These are phyloP conservation scores for Capsicum pubescens DNA, from an alignment of 257 asterid species.

Conservation along the genomic window DNA sequence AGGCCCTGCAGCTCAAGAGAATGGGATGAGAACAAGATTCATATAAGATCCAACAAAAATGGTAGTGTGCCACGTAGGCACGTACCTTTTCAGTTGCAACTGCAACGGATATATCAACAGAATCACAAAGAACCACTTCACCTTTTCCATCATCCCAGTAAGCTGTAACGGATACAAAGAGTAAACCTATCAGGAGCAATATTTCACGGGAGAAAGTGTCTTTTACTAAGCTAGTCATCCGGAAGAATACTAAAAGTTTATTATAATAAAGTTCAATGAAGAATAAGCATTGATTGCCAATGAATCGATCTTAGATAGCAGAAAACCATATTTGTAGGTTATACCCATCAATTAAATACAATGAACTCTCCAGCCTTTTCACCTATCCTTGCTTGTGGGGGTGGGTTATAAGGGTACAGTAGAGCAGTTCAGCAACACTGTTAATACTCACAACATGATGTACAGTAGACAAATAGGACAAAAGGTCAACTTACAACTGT, in stretches of 20 bases:
- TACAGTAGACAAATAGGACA: not conserved
- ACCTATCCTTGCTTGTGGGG: not conserved
- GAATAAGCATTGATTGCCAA: not conserved
- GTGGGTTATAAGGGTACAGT: not conserved
- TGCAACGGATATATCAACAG: constrained; percentile 97
- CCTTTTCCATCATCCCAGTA: constrained; percentile 84
- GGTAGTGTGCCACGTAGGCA: constrained; percentile 29
- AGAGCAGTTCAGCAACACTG: not conserved
- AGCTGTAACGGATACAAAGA: constrained; percentile 53
- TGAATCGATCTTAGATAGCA: not conserved
- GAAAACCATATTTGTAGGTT: constrained; percentile 1
- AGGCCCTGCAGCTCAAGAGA: constrained; percentile 66
- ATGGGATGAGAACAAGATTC: constrained; percentile 34
- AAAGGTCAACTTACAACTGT: not conserved
- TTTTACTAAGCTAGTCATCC: constrained; percentile 13
- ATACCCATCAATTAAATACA: constrained; percentile 7
- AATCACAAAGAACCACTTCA: constrained; percentile 68
- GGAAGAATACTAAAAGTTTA: constrained; percentile 8
- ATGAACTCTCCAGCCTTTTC: constrained; percentile 2
- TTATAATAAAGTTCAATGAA: not conserved
- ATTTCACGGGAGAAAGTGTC: not conserved
- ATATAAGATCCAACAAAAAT: constrained; percentile 28
- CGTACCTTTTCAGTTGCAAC: constrained; percentile 97
- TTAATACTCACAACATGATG: not conserved
- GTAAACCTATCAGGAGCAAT: constrained; percentile 1